Evolutionary conservation across 2,329 filamentous ascomycete species (phyloP).

Genomic region (Phialocephala sp.): DNA sequence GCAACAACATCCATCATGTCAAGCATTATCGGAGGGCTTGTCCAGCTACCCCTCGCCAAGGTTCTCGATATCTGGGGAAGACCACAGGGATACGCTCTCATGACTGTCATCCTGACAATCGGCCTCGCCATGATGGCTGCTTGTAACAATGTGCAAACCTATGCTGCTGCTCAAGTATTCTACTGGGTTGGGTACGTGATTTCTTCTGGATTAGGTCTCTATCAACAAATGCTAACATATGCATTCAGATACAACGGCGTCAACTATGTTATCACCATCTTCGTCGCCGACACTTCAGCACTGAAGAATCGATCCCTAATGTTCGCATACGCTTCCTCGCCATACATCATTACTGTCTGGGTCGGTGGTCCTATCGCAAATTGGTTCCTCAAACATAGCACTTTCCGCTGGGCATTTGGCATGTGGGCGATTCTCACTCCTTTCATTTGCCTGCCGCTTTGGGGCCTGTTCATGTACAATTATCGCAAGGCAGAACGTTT

Average conservation of each 20-base stretch:
- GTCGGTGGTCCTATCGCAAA: slow-evolving; percentile 59
- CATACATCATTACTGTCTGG: slow-evolving; percentile 67
- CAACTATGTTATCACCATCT: slow-evolving; percentile 51
- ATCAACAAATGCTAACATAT: no score
- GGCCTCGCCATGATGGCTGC: slow-evolving; percentile 69
- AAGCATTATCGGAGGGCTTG: slow-evolving; percentile 61
- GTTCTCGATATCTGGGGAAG: slow-evolving; percentile 71
- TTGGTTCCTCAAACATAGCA: slow-evolving; percentile 58
- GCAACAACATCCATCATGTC: no score
- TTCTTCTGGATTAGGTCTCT: no score
- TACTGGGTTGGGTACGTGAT: slow-evolving; percentile 61
- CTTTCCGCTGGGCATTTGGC: slow-evolving; percentile 72
- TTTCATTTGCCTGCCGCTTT: slow-evolving; percentile 62
- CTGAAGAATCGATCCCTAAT: slow-evolving; percentile 62
- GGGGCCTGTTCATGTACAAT: slow-evolving; percentile 54
- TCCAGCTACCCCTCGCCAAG: slow-evolving; percentile 70
- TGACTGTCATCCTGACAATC: slow-evolving; percentile 56
- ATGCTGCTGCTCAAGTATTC: slow-evolving; percentile 59
- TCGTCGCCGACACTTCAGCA: slow-evolving; percentile 70
- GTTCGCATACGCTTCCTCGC: slow-evolving; percentile 31
- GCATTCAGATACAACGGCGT: no score
- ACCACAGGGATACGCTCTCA: slow-evolving; percentile 70
- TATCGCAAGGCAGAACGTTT: slow-evolving; percentile 61
- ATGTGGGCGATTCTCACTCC: slow-evolving; percentile 68
- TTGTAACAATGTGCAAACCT: slow-evolving; percentile 63